Evolutionary conservation across 1,139 yeast genomes (phyloP).

Genomic region (Protomyces pachydermus): DNA sequence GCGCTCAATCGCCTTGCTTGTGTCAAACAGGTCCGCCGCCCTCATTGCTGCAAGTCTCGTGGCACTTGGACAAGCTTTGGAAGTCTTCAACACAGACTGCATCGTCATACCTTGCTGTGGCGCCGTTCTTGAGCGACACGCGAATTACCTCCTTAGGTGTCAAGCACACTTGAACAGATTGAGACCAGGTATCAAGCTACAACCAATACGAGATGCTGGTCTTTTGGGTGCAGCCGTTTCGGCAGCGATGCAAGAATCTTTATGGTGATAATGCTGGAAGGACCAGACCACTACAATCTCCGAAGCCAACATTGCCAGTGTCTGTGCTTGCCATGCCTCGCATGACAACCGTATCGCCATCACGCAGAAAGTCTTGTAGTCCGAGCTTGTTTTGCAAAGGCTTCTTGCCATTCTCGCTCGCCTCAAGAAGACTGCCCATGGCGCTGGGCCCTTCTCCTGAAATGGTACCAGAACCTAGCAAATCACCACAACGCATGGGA

Average conservation of each 20-base stretch:
- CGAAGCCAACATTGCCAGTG: conserved; percentile 34
- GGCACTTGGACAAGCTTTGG: conserved; percentile 43
- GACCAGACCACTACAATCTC: conserved; percentile 32
- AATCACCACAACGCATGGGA: conserved; percentile 35
- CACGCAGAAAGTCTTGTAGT: conserved; percentile 32
- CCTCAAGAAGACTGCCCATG: conserved; percentile 35
- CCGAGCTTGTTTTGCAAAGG: conserved; percentile 30
- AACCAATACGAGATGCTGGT: conserved; percentile 14
- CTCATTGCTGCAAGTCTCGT: conserved; percentile 78
- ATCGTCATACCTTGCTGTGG: conserved; percentile 75
- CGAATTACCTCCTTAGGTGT: conserved; percentile 60
- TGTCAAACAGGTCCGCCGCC: conserved; percentile 73
- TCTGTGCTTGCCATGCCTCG: conserved; percentile 30
- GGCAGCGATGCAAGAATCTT: neutral
- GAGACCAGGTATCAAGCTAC: conserved; percentile 28
- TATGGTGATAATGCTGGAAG: neutral
- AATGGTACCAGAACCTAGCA: conserved; percentile 37
- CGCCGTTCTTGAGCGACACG: conserved; percentile 79
- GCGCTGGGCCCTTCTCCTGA: conserved; percentile 32
- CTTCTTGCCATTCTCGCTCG: conserved; percentile 33
- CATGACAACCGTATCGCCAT: conserved; percentile 35
- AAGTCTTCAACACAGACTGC: conserved; percentile 35
- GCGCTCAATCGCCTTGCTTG: conserved; percentile 61
- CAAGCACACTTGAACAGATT: conserved; percentile 37
- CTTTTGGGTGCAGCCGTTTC: conserved; percentile 10